Evolutionary conservation across 2,329 filamentous ascomycete species (phyloP), one percentile per base, ranked within the genome.

Genomic region (Zasmidium citrigriseum): DNA sequence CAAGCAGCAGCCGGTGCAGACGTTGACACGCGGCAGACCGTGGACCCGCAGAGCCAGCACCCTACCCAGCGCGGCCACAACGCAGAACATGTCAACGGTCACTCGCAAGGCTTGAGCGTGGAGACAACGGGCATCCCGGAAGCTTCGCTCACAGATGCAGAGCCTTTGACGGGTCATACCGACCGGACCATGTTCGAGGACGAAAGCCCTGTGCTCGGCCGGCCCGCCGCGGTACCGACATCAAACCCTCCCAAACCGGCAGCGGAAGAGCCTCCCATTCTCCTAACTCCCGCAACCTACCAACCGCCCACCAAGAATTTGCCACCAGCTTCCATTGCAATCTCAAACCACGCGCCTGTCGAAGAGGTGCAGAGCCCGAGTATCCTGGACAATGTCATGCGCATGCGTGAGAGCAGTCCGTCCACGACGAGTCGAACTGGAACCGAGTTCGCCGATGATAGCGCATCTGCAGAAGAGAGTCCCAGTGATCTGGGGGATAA

Each of bases 151-250:
- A 51, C 50, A 22, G 57, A 57, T 16, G 60, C 64, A 41, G 70
- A 70, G 18, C 70, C 73, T 18, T 63, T 70, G n/a, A 63, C 70
- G 21, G 65, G 64, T 18, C 71, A 70, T 50, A 77, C 75, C 23
- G 72, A 72, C 18, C 67, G 69, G 14, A 79, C 77, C 2, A 74
- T 77, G 47, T 77, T 80, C 49, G 77, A 80, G 55, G 67, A 77
- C 48, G 87, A 89, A 66, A 89, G 88, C 24, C 88, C 88, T 9
- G 85, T 85, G 2, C 75, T 91, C 16, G 87, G 85, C 4, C 82
- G 47, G 89, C 44, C 58, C 60, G 58, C 52, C 45, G 57, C 59
- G 49, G 55, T 58, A 44, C 41, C 52, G 51, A 50, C 52, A 20
- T 51, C 55, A 57, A 29, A 41, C 48, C 27, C 54, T 47, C 51